Evolutionary conservation across 148 eudicot genomes (phyloP).

Genomic region (Rhododendron molle): DNA sequence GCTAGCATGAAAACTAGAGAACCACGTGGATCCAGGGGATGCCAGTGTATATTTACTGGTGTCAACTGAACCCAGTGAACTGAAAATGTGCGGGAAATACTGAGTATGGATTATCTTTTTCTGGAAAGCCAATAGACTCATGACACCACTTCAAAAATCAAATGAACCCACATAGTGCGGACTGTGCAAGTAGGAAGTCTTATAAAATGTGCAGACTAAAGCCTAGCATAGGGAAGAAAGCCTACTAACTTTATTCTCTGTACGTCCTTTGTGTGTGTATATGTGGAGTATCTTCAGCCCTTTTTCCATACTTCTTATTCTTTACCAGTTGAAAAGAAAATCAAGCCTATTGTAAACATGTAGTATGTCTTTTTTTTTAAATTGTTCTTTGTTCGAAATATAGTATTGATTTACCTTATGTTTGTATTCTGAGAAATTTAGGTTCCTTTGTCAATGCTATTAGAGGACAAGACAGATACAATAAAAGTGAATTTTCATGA

Average conservation of each 20-base stretch:
- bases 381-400: too few species aligned
- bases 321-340: not conserved
- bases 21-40: not conserved
- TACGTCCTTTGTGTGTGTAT: too few species aligned
- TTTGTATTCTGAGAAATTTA: not conserved
- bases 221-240: too few species aligned
- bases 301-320: not conserved
- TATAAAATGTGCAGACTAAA: too few species aligned
- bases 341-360: not conserved
- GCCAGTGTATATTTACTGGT: not conserved
- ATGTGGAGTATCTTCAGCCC: not conserved
- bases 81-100: not conserved
- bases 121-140: not conserved
- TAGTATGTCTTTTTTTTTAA: not conserved
- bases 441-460: not conserved
- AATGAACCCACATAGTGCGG: not conserved
- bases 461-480: not conserved
- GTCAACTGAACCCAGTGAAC: not conserved
- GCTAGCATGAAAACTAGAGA: not conserved
- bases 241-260: too few species aligned
- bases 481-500: not conserved
- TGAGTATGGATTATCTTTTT: not conserved
- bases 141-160: not conserved
- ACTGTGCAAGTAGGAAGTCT: too few species aligned
- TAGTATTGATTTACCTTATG: not conserved